phyloP scores from a whole-genome alignment of 2,329 filamentous ascomycete species.

The Fusarium camptoceras region DNA sequence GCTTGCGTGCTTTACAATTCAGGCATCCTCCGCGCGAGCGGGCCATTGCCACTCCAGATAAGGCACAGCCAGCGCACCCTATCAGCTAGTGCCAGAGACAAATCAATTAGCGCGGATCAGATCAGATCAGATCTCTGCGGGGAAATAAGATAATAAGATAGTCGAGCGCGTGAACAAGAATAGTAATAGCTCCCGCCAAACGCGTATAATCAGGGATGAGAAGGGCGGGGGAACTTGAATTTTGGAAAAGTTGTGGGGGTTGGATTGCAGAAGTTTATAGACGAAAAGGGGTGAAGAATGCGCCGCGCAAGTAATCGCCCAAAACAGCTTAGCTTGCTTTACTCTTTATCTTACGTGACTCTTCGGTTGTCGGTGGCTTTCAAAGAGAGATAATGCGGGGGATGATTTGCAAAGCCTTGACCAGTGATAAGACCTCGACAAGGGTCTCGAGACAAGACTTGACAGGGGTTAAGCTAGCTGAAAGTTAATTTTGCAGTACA shows the following conservation, averaged over 20 bases:
- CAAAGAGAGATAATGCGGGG: not conserved
- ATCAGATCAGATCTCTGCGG: not conserved
- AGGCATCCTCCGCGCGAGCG: conserved; percentile 44
- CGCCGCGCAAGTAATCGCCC: conserved; percentile 38
- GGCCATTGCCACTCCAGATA: conserved; percentile 19
- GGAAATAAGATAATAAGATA: not conserved
- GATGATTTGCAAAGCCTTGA: not conserved
- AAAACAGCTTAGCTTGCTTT: conserved; percentile 1
- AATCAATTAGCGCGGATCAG: too few relatives aligned
- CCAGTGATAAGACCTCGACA: not conserved
- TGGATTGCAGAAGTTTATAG: conserved; percentile 32
- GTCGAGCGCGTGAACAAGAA: not conserved
- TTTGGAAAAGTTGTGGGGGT: conserved; percentile 4
- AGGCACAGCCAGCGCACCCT: not conserved
- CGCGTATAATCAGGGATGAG: not conserved
- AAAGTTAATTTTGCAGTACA: not conserved
- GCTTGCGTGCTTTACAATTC: conserved; percentile 44
- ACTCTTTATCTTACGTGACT: not conserved
- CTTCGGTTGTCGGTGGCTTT: not conserved
- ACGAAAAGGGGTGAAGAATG: conserved; percentile 44
- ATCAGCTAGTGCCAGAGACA: too few relatives aligned
- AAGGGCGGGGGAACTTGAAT: not conserved
- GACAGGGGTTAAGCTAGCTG: not conserved
- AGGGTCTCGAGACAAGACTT: not conserved
- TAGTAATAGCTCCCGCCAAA: not conserved